phyloP scores from a whole-genome alignment of 1,284 basidiomycete genomes.

The Trichosporon faecale region DNA sequence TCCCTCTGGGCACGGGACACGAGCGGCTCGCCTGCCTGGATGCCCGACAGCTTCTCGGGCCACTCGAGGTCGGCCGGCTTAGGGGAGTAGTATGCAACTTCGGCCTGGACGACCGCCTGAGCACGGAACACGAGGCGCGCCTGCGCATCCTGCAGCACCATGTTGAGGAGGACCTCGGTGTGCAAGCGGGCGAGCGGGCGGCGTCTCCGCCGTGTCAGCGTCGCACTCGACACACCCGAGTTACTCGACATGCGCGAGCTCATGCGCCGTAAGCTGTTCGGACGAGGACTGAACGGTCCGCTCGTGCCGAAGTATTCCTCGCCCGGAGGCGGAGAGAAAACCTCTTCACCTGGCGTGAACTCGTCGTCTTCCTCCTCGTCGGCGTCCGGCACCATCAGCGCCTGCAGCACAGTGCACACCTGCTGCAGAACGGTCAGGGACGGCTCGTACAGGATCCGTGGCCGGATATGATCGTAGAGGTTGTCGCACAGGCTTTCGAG shows the following conservation, averaged over 20 bases:
- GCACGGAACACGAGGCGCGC: constrained; percentile 86
- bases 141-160: constrained; percentile 90
- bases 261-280: constrained; percentile 13
- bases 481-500: constrained; percentile 86
- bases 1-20: constrained; percentile 20
- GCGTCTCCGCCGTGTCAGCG: constrained; percentile 15
- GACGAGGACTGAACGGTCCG: constrained; percentile 40
- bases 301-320: constrained; percentile 30
- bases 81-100: constrained; percentile 76
- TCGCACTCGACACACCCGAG: constrained; percentile 1
- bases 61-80: constrained; percentile 72
- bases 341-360: constrained; percentile 29
- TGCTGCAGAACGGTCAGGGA: constrained; percentile 80
- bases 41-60: constrained; percentile 61
- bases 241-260: constrained; percentile 15
- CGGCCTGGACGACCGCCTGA: constrained; percentile 79
- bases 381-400: constrained; percentile 81
- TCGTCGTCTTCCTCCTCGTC: constrained; percentile 32
- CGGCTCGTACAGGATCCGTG: constrained; percentile 85
- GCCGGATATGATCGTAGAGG: constrained; percentile 87
- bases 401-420: constrained; percentile 88
- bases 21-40: constrained; percentile 17
- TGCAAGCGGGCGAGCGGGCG: constrained; percentile 59
- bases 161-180: constrained; percentile 70
- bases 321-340: constrained; percentile 17